These are phyloP conservation scores for Fusarium kyushuense DNA, from an alignment of 2,329 filamentous ascomycete species.

Conservation along the genomic window DNA sequence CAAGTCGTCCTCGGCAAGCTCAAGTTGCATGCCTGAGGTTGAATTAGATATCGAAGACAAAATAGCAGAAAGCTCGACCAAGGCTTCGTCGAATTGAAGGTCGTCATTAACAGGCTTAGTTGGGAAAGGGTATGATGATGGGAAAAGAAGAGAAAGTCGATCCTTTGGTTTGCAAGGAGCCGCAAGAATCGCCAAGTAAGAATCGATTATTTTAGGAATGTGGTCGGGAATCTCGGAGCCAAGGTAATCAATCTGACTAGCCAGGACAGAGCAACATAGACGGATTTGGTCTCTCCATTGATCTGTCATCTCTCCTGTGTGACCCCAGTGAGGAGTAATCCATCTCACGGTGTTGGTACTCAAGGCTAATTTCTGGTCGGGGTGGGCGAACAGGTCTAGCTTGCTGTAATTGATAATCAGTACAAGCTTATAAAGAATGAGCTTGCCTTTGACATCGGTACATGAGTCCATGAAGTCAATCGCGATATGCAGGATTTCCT, in stretches of 20 bases:
- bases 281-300: constrained; percentile 95
- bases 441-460: constrained; percentile 85
- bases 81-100: constrained; percentile 80
- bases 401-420: constrained; percentile 92
- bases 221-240: constrained; percentile 88
- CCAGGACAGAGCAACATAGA: constrained; percentile 91
- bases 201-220: constrained; percentile 90
- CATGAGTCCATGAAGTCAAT: constrained; percentile 96
- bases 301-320: constrained; percentile 76
- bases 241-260: constrained; percentile 83
- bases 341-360: constrained; percentile 87
- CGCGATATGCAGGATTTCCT: constrained; percentile 90
- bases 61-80: constrained; percentile 89
- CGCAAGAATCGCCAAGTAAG: constrained; percentile 81
- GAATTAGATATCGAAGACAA: constrained; percentile 84
- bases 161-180: constrained; percentile 66
- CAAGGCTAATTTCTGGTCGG: constrained; percentile 79
- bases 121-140: constrained; percentile 89
- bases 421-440: constrained; percentile 91
- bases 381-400: constrained; percentile 82
- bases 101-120: constrained; percentile 73
- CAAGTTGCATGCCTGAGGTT: constrained; percentile 77
- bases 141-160: constrained; percentile 88
- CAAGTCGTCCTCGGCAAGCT: constrained; percentile 79
- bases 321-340: constrained; percentile 95